Evolutionary conservation across 164 flowering plant species (phyloP), one percentile per base, ranked within the genome.

Genomic region (Euptelea pleiosperma): DNA sequence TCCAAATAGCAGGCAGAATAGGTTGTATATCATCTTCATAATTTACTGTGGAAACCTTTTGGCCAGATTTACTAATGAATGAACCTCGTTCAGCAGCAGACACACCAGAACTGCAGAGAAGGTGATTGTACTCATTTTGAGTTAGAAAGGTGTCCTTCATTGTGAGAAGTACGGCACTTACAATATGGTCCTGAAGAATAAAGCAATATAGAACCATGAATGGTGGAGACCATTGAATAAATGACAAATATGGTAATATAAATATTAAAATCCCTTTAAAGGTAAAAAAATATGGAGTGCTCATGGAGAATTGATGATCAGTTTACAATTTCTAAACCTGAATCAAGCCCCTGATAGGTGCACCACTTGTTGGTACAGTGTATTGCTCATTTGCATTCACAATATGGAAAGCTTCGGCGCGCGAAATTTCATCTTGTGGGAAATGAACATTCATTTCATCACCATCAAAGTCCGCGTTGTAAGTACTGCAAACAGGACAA

Each of bases 401-500:
- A 75, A 93, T 88, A 63, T 86, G 81, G 63, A 78, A 81, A 34
- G 85, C 96, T 77, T 93, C 99, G 30, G 99, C 83, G 62, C 99
- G 96, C 22, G 99, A 88, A 68, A 93, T 82, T 79, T 93, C 99
- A 78, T 93, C 99, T 88, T 93, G 99, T 6, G 99, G 99, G 18
- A 93, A 84, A 73, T 93, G 99, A 52, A 90, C 99, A 80, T 93
- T 93, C 79, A 93, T 90, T 69, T 93, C 99, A 79, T 93, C 99
- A 25, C 99, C 99, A 68, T 93, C 99, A 83, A 93, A 93, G 79
- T 93, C 97, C 72, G 99, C 99, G 85, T 93, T 93, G 44, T 85
- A 93, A 11, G 97, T 74, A 66, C 99, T 93, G 82, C 55, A 60
- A 8, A 49, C 53, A 33, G 15, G 51, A 33, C 21, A 24, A 15